Base-by-base conservation (phyloP, 345 rosid species). In the Dimocarpus longan region DNA sequence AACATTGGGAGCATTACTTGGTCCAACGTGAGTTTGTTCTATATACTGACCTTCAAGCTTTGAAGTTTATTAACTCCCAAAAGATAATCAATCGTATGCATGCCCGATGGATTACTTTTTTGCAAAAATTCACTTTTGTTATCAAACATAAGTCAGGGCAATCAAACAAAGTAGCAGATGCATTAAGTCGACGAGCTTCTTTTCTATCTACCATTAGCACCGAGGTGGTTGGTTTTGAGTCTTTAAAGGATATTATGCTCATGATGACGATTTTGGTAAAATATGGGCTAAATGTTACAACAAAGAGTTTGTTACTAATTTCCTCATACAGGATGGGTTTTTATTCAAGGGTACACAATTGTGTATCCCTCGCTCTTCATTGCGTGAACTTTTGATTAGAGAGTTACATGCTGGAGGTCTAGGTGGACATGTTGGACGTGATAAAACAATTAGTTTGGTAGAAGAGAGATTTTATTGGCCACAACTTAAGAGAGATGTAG, bases 1-100 rank as follows among this genome's bases (percentile, higher is more conserved):
- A 60, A 21, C n/a, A 56, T 10, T 60, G 21, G 19, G 57, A 74
- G n/a, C 80, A 77, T 21, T 77, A 68, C 3, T 4, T 67, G 3
- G 0, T 76, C 0, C 40, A 57, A 2, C 18, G 39, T 9, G 79
- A 76, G 28, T 67, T 67, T 28, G 19, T 76, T 1, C 10, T 76
- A 1, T 19, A 68, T 39, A 32, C 9, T 5, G 65, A 77, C 18
- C 54, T 39, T 56, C 42, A 50, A 10, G 19, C 73, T 5, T 4
- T 68, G 0, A 39, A 68, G 37, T 66, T 16, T 2, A 19, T 40
- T 0, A 68, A 68, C 6, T 24, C 37, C 18, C 9, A 74, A 37
- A 62, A 60, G 6, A 40, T 16, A 3, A 13, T 74, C 18, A 40
- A 22, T 4, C 3, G 22, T 2, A 77, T 68, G 74, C 79, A 77